Percentiles rank a stretch among this genome's conserved stretches.
Evolutionary conservation across 1,284 basidiomycete species (phyloP).

Genomic region (Bjerkandera adusta): DNA sequence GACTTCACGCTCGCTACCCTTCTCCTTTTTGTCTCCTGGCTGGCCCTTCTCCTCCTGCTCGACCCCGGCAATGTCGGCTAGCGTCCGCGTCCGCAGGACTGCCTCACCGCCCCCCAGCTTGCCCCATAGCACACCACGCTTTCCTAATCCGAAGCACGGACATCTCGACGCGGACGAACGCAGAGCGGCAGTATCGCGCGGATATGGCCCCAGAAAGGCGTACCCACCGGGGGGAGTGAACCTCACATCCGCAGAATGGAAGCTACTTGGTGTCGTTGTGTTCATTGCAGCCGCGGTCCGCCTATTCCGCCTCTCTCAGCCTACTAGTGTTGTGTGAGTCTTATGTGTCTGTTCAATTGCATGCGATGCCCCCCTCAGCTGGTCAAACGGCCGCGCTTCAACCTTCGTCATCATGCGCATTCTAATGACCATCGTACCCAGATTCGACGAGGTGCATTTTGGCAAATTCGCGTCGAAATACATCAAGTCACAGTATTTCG

Average conservation of each 20-base stretch:
- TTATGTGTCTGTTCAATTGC: neutral
- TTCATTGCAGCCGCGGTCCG: slow-evolving; percentile 73
- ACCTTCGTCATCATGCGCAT: neutral
- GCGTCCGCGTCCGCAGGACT: slow-evolving; percentile 55
- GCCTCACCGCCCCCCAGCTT: slow-evolving; percentile 59
- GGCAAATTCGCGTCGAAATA: slow-evolving; percentile 93
- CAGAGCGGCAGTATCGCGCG: slow-evolving; percentile 64
- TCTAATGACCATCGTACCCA: slow-evolving; percentile 29
- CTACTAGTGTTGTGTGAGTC: slow-evolving; percentile 87
- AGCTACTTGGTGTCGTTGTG: slow-evolving; percentile 61
- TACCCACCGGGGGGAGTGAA: slow-evolving; percentile 64
- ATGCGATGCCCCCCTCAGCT: slow-evolving; percentile 1
- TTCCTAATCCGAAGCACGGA: slow-evolving; percentile 59
- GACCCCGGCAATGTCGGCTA: slow-evolving; percentile 27
- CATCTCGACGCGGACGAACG: slow-evolving; percentile 72
- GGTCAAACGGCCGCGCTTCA: neutral
- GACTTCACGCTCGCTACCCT: slow-evolving; percentile 1
- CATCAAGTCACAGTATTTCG: slow-evolving; percentile 87
- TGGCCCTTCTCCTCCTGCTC: slow-evolving; percentile 11
- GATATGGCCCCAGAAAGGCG: slow-evolving; percentile 53
- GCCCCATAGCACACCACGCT: slow-evolving; percentile 40
- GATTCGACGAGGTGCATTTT: slow-evolving; percentile 97
- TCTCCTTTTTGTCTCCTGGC: slow-evolving; percentile 9
- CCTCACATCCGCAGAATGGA: slow-evolving; percentile 69
- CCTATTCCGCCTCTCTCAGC: slow-evolving; percentile 77